Percentiles rank a stretch among this genome's conserved stretches.
Evolutionary conservation across 225 moss, liverwort and hornwort species (phyloP).

Genomic region (Pleurozium schreberi): DNA sequence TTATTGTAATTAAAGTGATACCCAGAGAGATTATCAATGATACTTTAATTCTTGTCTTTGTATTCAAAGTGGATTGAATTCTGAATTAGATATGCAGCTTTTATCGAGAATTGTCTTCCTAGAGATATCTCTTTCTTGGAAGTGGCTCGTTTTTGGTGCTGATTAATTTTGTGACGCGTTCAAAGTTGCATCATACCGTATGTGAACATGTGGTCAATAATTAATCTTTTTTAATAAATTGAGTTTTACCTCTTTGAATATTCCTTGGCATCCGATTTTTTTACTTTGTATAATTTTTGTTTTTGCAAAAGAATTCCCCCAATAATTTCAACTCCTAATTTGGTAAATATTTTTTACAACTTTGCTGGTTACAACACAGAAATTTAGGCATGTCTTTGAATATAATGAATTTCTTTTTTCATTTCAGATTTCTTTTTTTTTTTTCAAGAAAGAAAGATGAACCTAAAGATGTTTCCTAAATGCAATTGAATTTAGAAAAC

Average conservation of each 20-base stretch:
- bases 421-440: background rate
- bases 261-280: background rate
- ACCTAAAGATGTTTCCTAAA: background rate
- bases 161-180: background rate
- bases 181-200: too few relatives aligned
- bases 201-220: too few relatives aligned
- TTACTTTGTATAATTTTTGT: rapidly evolving
- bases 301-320: background rate
- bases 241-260: background rate
- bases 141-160: background rate
- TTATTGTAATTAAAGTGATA: background rate
- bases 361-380: background rate
- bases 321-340: too few relatives aligned
- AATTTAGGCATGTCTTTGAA: background rate
- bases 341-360: too few relatives aligned
- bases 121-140: background rate
- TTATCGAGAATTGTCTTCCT: background rate
- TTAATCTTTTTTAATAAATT: background rate
- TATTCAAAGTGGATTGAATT: background rate
- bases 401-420: background rate
- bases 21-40: background rate
- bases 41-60: background rate
- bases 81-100: background rate
- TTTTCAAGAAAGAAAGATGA: background rate
- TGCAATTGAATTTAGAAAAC: background rate